Evolutionary conservation across 2,329 filamentous ascomycete genomes (phyloP).

Genomic region (Trichoderma sp.): DNA sequence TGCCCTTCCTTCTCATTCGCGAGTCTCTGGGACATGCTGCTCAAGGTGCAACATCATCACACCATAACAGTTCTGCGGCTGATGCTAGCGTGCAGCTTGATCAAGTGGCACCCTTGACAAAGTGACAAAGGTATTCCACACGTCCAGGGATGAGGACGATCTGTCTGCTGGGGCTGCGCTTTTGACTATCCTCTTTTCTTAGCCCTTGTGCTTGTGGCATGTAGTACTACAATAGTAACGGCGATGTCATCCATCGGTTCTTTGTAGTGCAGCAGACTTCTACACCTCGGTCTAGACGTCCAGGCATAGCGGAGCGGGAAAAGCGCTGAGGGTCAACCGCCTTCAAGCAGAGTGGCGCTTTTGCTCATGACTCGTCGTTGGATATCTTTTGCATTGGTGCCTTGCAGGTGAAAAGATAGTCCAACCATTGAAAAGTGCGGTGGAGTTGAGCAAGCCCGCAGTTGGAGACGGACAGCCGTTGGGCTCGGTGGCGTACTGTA

Average conservation of each 20-base stretch:
- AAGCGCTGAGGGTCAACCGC: background rate
- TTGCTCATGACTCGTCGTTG: slow-evolving; percentile 6
- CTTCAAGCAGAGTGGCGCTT: background rate
- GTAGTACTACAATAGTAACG: background rate
- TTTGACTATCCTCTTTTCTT: background rate
- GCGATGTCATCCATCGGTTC: background rate
- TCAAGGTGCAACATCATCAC: slow-evolving; percentile 9
- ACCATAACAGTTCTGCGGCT: slow-evolving; percentile 7
- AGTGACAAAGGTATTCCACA: slow-evolving; percentile 12
- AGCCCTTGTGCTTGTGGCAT: background rate
- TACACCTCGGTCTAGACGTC: background rate
- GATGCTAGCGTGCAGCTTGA: slow-evolving; percentile 13
- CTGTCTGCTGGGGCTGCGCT: background rate
- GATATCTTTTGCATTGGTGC: background rate
- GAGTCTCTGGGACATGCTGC: background rate
- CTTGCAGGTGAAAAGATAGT: background rate
- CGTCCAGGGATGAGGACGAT: slow-evolving; percentile 9
- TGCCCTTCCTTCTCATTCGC: slow-evolving; percentile 8
- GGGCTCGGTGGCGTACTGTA: background rate
- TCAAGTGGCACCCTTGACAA: slow-evolving; percentile 1
- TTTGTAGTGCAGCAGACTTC: background rate
- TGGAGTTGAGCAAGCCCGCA: slow-evolving; percentile 13
- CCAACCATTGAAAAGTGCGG: background rate
- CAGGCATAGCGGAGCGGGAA: background rate
- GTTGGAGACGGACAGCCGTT: background rate